Evolutionary conservation across 192 early-diverging fungal genomes (phyloP).

Genomic region (Mortierella antarctica): DNA sequence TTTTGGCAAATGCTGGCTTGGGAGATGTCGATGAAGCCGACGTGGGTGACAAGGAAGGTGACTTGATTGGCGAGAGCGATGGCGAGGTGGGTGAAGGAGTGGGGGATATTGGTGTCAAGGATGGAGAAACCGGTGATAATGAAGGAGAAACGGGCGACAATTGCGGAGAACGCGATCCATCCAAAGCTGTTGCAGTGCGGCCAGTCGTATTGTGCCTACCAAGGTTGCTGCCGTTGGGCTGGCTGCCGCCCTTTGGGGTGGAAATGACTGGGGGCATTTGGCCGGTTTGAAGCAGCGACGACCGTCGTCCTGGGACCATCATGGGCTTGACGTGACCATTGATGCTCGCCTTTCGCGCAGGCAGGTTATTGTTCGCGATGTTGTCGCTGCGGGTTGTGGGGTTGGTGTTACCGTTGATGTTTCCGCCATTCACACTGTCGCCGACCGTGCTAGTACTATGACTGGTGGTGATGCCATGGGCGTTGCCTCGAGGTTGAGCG

Average conservation of each 20-base stretch:
- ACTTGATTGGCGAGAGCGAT: background rate
- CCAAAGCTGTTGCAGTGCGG: background rate
- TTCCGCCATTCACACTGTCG: background rate
- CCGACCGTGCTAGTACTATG: background rate
- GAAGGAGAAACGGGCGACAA: slow-evolving; percentile 3
- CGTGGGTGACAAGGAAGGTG: background rate
- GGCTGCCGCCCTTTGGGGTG: slow-evolving; percentile 1
- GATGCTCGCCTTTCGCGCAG: slow-evolving; percentile 18
- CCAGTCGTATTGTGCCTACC: background rate
- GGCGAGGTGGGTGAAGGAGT: slow-evolving; percentile 4
- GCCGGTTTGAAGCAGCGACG: slow-evolving; percentile 30
- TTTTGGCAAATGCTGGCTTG: slow-evolving; percentile 13
- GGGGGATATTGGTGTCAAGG: background rate
- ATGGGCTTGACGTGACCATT: slow-evolving; percentile 16
- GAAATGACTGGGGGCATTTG: slow-evolving; percentile 17
- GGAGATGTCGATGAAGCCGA: slow-evolving; percentile 16
- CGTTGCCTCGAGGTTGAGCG: background rate
- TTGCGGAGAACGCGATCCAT: background rate
- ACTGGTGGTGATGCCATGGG: background rate
- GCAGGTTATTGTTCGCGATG: slow-evolving; percentile 3
- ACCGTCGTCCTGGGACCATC: slow-evolving; percentile 37
- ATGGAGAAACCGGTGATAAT: slow-evolving; percentile 2
- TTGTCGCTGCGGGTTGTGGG: background rate
- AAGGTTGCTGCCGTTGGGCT: background rate
- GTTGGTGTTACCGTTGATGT: background rate